These are phyloP conservation scores for Psilocybe tampanensis DNA, from an alignment of 768 basidiomycete species.

Conservation along the genomic window DNA sequence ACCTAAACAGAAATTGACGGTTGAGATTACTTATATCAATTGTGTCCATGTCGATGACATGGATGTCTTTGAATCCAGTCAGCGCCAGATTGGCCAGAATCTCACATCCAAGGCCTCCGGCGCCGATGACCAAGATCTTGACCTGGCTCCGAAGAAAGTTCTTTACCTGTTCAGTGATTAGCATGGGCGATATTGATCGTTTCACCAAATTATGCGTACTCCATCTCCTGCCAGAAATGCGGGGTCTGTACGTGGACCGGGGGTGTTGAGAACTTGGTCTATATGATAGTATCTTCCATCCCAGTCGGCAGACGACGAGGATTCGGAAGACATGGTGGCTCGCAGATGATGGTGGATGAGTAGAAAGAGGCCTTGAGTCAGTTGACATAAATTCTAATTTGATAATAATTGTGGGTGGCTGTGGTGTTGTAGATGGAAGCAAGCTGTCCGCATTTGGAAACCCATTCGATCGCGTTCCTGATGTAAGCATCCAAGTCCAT, in stretches of 20 bases:
- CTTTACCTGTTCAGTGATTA: conserved; percentile 66
- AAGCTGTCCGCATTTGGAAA: conserved; percentile 11
- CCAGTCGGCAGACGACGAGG: conserved; percentile 39
- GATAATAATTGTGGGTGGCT: conserved; percentile 8
- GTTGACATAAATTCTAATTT: no score
- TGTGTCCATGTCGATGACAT: conserved; percentile 99
- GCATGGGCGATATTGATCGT: neutral
- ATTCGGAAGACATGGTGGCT: conserved; percentile 21
- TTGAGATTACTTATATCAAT: conserved; percentile 99
- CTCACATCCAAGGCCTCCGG: conserved; percentile 96
- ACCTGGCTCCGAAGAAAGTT: conserved; percentile 79
- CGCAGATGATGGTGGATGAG: neutral
- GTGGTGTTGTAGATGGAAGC: neutral
- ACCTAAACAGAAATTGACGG: conserved; percentile 98
- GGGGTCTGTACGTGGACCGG: conserved; percentile 89
- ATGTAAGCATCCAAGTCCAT: conserved; percentile 15
- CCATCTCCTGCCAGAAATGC: conserved; percentile 81
- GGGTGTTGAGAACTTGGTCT: conserved; percentile 82
- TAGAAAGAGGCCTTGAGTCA: conserved; percentile 12
- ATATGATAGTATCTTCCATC: conserved; percentile 74
- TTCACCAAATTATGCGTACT: conserved; percentile 42
- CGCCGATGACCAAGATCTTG: conserved; percentile 97
- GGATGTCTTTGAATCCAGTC: conserved; percentile 96
- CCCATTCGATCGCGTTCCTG: conserved; percentile 18
- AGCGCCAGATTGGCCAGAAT: conserved; percentile 95